Conservation (phyloP, 2,329 filamentous ascomycete species). For the Apiospora rasikravindrae region DNA sequence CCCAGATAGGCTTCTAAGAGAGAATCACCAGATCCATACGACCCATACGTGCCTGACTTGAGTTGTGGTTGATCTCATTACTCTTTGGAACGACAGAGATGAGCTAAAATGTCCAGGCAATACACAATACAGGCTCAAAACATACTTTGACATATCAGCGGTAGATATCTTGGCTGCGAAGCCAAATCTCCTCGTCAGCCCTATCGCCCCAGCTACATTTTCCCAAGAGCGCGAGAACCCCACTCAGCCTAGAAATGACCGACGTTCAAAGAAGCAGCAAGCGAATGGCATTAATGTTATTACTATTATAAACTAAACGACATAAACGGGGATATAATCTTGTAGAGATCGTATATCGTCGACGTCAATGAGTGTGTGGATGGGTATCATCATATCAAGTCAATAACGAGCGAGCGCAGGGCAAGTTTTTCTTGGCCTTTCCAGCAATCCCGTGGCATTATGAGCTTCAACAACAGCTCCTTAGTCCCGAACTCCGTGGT, state of each 20-base stretch:
- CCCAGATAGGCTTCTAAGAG: not conserved
- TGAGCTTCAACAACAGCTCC: not conserved
- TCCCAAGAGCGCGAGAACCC: not conserved
- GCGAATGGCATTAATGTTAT: not conserved
- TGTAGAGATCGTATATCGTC: not conserved
- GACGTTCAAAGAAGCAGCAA: not conserved
- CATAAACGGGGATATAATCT: not conserved
- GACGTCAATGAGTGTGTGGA: not conserved
- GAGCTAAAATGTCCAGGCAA: too few species aligned
- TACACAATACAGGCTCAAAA: not conserved
- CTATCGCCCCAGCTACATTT: too few species aligned
- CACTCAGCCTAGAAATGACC: not conserved
- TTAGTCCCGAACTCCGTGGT: not conserved
- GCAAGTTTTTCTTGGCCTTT: not conserved
- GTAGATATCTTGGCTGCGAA: not conserved
- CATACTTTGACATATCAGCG: too few species aligned
- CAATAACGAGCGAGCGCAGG: not conserved
- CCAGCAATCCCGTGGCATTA: too few species aligned
- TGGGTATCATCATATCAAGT: conserved; percentile 12
- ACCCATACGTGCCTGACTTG: too few species aligned
- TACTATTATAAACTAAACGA: conserved; percentile 1
- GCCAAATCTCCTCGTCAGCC: not conserved
- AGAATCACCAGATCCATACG: too few species aligned
- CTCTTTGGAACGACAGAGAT: too few species aligned
- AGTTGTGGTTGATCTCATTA: too few species aligned